Conservation (phyloP, 192 early-diverging fungal genomes). For the Chytriomyces hyalinus region DNA sequence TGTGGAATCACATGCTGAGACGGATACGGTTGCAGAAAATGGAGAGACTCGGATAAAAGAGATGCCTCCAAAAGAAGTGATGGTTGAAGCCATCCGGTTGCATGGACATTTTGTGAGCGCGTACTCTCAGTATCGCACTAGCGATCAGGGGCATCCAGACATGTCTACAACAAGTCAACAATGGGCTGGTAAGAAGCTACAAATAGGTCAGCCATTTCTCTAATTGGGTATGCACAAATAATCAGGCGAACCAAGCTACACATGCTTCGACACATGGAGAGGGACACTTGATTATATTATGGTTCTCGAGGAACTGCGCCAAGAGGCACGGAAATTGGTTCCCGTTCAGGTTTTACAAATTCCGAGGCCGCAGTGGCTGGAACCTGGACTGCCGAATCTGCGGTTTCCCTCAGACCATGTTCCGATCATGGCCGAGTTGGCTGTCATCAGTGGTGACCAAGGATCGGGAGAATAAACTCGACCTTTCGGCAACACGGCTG, state of each 20-base stretch:
- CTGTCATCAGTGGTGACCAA: background rate
- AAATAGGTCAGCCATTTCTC: no score
- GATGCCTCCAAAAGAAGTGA: no score
- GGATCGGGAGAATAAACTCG: background rate
- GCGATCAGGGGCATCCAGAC: background rate
- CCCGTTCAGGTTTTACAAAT: slow-evolving; percentile 21
- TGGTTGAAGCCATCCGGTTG: background rate
- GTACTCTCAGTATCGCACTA: background rate
- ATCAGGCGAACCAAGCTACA: slow-evolving; percentile 43
- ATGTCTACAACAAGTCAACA: background rate
- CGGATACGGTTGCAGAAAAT: no score
- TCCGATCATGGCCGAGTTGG: slow-evolving; percentile 38
- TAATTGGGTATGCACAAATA: no score
- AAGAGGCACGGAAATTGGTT: background rate
- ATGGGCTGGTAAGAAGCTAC: slow-evolving; percentile 15
- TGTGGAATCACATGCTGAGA: no score
- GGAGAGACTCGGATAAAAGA: no score
- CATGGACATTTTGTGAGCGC: background rate
- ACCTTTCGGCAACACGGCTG: background rate
- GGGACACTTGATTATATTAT: slow-evolving; percentile 53
- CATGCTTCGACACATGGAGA: slow-evolving; percentile 39
- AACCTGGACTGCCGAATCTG: slow-evolving; percentile 47
- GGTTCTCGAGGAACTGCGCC: background rate
- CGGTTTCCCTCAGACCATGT: slow-evolving; percentile 48
- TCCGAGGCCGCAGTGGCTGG: slow-evolving; percentile 32